Evolutionary conservation across 2,329 filamentous ascomycete genomes (phyloP), one percentile per base, ranked within the genome.

Genomic region (Harringtonia aguacate): DNA sequence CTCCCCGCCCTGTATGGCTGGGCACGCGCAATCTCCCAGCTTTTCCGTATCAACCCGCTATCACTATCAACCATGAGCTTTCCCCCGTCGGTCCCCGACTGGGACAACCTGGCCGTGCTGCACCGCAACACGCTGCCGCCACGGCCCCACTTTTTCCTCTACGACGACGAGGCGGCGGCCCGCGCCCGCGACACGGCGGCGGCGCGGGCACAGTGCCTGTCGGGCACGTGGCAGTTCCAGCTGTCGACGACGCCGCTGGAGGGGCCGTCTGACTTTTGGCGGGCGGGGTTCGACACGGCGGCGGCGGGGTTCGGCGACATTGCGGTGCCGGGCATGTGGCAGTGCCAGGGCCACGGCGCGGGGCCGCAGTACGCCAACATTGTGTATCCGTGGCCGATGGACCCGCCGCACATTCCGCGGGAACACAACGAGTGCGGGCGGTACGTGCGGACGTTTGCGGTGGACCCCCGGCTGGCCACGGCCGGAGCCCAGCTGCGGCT

Each of bases 311-410:
- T 72, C 74, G 58, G 59, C 21, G 62, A 72, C 35, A 75, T 82
- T 33, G 53, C 64, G 9, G 81, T 86, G 0, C 81, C 81, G 0
- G 77, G 77, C 14, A 77, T 79, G 64, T 86, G 82, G 82, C 81
- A 86, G 58, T 63, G 82, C 1, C 75, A 84, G 53, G 80, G 80
- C 15, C 77, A 75, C 51, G 81, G 81, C 4, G 61, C 62, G 21
- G 64, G 70, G 9, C 81, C 81, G 3, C 78, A 83, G 39, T 85
- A 86, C 54, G 84, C 80, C 10, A 86, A 85, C 51, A 68, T 80
- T 21, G 67, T 75, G 41, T 85, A 72, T 48, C 80, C 79, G 0
- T 78, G 84, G 45, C 79, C 78, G 0, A 74, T 79, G 2, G 72
- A 74, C 47, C 81, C 81, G 15, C 81, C 81, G 0, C 61, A 73